phyloP scores from a whole-genome alignment of 2,329 filamentous ascomycete species.

The Zymoseptoria brevis region DNA sequence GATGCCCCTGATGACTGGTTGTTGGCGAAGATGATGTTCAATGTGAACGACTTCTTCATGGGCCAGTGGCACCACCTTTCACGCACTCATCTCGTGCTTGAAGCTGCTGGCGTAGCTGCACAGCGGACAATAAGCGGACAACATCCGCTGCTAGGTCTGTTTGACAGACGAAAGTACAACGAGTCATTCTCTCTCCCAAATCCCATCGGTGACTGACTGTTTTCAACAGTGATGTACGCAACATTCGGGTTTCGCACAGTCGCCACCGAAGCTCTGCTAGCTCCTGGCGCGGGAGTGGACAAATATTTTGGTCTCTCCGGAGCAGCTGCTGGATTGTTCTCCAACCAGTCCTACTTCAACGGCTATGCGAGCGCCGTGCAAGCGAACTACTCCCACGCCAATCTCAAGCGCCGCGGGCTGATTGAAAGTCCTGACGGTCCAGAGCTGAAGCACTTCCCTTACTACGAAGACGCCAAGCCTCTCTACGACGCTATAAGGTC shows the following conservation, averaged over 20 bases:
- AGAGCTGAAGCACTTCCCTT: conserved; percentile 37
- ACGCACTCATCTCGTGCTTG: conserved; percentile 39
- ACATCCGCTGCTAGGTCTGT: conserved; percentile 38
- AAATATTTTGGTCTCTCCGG: conserved; percentile 12
- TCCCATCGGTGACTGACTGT: too few relatives aligned
- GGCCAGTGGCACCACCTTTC: conserved; percentile 38
- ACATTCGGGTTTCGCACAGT: conserved; percentile 24
- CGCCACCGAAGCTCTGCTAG: conserved; percentile 6
- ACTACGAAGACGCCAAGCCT: conserved; percentile 36
- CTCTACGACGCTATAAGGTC: conserved; percentile 32
- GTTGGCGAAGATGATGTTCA: conserved; percentile 45
- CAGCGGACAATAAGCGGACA: conserved; percentile 39
- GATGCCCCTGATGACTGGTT: conserved; percentile 43
- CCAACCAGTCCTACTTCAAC: conserved; percentile 8
- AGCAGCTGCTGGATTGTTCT: conserved; percentile 7
- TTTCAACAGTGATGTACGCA: conserved; percentile 7
- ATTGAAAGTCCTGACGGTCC: conserved; percentile 32
- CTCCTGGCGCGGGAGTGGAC: conserved; percentile 23
- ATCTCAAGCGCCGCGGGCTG: conserved; percentile 36
- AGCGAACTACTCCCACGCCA: conserved; percentile 34
- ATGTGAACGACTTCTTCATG: conserved; percentile 42
- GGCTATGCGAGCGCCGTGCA: conserved; percentile 25
- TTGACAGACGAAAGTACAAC: conserved; percentile 26
- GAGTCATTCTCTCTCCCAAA: conserved; percentile 12
- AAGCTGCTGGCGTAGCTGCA: conserved; percentile 40